Conservation (phyloP, 2,329 filamentous ascomycete species). For the Gaeumannomyces sp. region DNA sequence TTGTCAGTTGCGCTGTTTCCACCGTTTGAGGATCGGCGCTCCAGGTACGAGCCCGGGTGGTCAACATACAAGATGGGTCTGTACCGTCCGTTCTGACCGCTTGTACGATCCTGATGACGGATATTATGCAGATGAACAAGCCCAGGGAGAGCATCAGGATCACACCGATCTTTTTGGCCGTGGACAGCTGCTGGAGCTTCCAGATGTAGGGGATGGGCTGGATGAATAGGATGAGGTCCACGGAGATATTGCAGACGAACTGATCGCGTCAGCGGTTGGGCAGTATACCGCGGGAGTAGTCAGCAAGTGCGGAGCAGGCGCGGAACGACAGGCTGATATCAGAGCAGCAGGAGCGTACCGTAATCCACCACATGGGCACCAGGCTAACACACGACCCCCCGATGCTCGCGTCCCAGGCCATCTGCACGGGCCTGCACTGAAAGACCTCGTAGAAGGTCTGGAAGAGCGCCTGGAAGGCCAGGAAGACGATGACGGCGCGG, state of each 20-base stretch:
- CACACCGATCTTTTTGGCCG: constrained; percentile 12
- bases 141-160: constrained; percentile 14
- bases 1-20: neutral
- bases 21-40: neutral
- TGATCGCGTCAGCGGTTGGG: neutral
- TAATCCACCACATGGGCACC: constrained; percentile 10
- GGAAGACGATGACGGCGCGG: constrained; percentile 10
- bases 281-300: too few species aligned
- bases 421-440: constrained; percentile 12
- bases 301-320: too few species aligned
- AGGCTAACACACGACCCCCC: constrained; percentile 10
- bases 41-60: too few species aligned
- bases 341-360: neutral
- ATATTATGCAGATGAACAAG: constrained; percentile 6
- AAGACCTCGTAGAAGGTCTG: constrained; percentile 11
- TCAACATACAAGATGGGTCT: neutral
- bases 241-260: constrained; percentile 14
- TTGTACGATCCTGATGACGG: neutral
- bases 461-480: constrained; percentile 10
- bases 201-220: constrained; percentile 16
- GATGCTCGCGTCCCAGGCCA: constrained; percentile 9
- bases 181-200: constrained; percentile 12
- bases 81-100: neutral
- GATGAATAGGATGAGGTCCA: constrained; percentile 14
- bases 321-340: too few species aligned